A percentile compares a stretch with the other conserved stretches of the same genome.
Conservation (phyloP, 345 rosid species). For the Arabidopsis suecica region DNA sequence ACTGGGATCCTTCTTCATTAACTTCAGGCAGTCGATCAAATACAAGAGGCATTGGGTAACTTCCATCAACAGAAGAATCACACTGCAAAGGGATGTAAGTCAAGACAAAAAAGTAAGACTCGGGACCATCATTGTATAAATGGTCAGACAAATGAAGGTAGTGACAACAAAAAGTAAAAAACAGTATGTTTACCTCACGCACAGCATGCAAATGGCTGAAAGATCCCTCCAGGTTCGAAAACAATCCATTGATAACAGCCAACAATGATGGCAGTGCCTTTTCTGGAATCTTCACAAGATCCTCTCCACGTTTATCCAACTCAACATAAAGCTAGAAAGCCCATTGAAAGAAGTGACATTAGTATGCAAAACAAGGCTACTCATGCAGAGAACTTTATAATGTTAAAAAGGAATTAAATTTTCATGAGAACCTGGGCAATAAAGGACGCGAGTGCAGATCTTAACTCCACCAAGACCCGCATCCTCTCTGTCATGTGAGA, state of each 20-base stretch:
- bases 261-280: constrained; percentile 61
- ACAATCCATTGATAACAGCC: constrained; percentile 55
- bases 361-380: constrained; percentile 14
- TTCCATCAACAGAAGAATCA: constrained; percentile 68
- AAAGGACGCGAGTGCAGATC: constrained; percentile 74
- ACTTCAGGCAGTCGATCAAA: constrained; percentile 71
- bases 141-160: constrained; percentile 24
- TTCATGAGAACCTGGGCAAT: constrained; percentile 74
- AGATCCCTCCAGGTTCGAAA: constrained; percentile 71
- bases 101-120: neutral
- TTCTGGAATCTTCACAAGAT: constrained; percentile 68
- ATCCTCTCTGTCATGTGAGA: constrained; percentile 74
- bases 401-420: neutral
- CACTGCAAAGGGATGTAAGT: constrained; percentile 53
- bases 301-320: constrained; percentile 73
- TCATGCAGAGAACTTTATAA: neutral
- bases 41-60: constrained; percentile 61
- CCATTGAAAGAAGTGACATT: constrained; percentile 24
- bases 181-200: constrained; percentile 56
- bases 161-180: constrained; percentile 4
- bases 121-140: neutral
- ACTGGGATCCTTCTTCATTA: constrained; percentile 68
- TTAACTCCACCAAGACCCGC: constrained; percentile 57
- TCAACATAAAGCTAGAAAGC: constrained; percentile 70
- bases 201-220: constrained; percentile 65